These are phyloP conservation scores for Wickerhamiella kurtzmanii DNA, from an alignment of 805 yeast species.

Conservation along the genomic window DNA sequence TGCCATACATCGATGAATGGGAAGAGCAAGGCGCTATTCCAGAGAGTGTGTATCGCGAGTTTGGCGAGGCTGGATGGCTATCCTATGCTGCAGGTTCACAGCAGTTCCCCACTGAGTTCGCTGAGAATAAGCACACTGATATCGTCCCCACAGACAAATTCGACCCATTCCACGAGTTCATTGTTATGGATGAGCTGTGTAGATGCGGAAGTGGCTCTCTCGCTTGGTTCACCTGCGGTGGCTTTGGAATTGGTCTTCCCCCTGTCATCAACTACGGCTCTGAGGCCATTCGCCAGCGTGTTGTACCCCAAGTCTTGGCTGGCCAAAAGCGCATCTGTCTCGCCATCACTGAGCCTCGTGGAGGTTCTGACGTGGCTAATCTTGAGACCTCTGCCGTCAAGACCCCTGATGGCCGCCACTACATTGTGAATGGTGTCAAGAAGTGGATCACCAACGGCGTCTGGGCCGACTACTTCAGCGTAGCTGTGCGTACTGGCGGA, in stretches of 20 bases:
- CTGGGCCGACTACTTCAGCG: constrained; percentile 32
- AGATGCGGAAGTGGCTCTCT: constrained; percentile 32
- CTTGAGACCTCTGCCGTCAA: constrained; percentile 28
- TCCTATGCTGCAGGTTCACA: constrained; percentile 25
- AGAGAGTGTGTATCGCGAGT: constrained; percentile 22
- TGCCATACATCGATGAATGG: constrained; percentile 32
- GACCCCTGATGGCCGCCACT: constrained; percentile 32
- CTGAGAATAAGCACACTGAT: constrained; percentile 19
- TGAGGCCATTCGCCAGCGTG: constrained; percentile 24
- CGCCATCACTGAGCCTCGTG: constrained; percentile 33
- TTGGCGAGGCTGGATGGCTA: constrained; percentile 29
- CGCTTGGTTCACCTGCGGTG: constrained; percentile 31
- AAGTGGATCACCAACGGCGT: constrained; percentile 36
- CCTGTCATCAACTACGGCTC: constrained; percentile 27
- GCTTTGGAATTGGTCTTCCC: constrained; percentile 31
- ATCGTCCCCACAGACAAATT: constrained; percentile 25
- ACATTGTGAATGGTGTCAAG: constrained; percentile 32
- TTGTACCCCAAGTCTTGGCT: constrained; percentile 26
- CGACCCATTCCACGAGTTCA: constrained; percentile 29
- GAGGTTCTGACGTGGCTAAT: constrained; percentile 34
- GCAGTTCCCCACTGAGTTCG: constrained; percentile 25
- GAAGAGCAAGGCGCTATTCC: constrained; percentile 29
- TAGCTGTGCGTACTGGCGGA: constrained; percentile 33
- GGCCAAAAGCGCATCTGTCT: constrained; percentile 32
- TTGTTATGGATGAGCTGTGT: constrained; percentile 29